Conservation (phyloP, 2,329 filamentous ascomycete species). For the Berkeleyomyces rouxiae region DNA sequence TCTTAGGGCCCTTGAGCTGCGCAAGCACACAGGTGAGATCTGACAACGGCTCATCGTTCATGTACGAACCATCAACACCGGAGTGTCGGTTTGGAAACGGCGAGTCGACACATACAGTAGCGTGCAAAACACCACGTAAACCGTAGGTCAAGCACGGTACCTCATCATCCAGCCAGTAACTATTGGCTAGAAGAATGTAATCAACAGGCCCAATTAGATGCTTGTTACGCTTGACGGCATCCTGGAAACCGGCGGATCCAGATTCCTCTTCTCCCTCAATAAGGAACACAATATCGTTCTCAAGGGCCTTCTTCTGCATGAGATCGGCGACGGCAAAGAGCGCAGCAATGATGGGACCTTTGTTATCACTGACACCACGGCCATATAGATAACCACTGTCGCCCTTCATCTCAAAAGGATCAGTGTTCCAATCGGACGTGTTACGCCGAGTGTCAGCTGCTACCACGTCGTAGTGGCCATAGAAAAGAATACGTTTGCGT, state of each 20-base stretch:
- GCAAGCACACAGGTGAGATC: constrained; percentile 74
- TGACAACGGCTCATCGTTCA: constrained; percentile 81
- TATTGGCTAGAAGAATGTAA: constrained; percentile 90
- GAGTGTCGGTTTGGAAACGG: constrained; percentile 80
- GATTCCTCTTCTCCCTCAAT: constrained; percentile 96
- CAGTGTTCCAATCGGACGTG: constrained; percentile 54
- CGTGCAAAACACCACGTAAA: constrained; percentile 81
- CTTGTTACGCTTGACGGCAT: constrained; percentile 66
- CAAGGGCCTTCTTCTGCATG: constrained; percentile 63
- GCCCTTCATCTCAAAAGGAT: constrained; percentile 81
- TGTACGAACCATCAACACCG: constrained; percentile 84
- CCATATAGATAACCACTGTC: constrained; percentile 89
- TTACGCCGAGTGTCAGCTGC: constrained; percentile 66
- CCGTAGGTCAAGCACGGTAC: constrained; percentile 93
- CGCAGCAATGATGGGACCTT: constrained; percentile 86
- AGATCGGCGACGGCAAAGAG: constrained; percentile 87
- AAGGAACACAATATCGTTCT: constrained; percentile 79
- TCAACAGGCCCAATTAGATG: constrained; percentile 76
- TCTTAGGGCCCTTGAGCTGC: constrained; percentile 64
- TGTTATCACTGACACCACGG: constrained; percentile 93
- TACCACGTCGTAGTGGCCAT: constrained; percentile 96
- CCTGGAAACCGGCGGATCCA: constrained; percentile 77
- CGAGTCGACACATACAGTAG: constrained; percentile 75
- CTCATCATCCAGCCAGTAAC: constrained; percentile 95
- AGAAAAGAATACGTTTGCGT: constrained; percentile 82